Conservation (phyloP, 1,284 basidiomycete species). For the Butyriboletus appendiculatus region DNA sequence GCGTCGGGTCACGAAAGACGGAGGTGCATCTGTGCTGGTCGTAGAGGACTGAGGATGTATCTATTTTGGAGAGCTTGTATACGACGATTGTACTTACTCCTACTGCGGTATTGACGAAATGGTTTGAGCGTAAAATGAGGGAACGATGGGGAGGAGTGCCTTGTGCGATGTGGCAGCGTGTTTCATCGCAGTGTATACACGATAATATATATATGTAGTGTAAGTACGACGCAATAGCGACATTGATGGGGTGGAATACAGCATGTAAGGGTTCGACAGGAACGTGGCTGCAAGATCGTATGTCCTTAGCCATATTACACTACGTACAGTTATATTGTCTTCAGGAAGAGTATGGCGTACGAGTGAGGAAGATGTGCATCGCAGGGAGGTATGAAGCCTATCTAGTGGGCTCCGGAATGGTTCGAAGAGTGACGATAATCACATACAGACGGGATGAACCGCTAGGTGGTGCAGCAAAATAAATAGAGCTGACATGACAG, state of each 20-base stretch:
- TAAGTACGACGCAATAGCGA: conserved; percentile 17
- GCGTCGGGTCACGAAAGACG: conserved; percentile 59
- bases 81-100: neutral
- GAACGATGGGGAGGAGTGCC: neutral
- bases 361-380: conserved; percentile 14
- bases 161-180: neutral
- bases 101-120: neutral
- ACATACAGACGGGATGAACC: neutral
- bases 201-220: conserved; percentile 8
- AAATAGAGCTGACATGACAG: neutral
- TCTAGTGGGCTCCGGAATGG: neutral
- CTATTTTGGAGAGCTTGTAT: neutral
- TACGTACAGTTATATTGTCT: conserved; percentile 7
- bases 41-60: conserved; percentile 26
- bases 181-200: conserved; percentile 1
- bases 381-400: neutral
- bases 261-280: conserved; percentile 6
- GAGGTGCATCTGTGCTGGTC: conserved; percentile 62
- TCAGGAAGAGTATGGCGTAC: conserved; percentile 14
- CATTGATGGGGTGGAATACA: conserved; percentile 18
- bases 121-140: neutral
- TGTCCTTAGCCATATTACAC: conserved; percentile 20
- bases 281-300: conserved; percentile 3
- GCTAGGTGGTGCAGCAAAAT: neutral
- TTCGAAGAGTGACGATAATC: neutral